phyloP scores from a whole-genome alignment of 139 green algal species.

The Cymbomonas tetramitiformis region DNA sequence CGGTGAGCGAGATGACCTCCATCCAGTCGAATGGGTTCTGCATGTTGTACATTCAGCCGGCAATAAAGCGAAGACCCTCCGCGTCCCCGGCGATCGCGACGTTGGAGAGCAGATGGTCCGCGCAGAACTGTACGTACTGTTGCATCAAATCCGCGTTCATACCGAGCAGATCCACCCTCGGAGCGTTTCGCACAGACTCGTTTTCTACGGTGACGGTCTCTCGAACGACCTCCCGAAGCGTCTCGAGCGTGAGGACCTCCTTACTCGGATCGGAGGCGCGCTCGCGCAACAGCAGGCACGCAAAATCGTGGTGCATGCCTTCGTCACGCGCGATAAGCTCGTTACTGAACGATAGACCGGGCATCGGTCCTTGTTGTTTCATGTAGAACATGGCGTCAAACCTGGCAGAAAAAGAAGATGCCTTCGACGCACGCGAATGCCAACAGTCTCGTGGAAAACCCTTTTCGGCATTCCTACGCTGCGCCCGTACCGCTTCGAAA shows the following conservation, averaged over 20 bases:
- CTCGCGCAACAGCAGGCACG: slow-evolving; percentile 84
- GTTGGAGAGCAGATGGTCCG: too few relatives aligned
- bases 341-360: slow-evolving; percentile 94
- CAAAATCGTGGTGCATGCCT: slow-evolving; percentile 95
- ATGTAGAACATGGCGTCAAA: slow-evolving; percentile 98
- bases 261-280: too few relatives aligned
- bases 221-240: slow-evolving; percentile 67
- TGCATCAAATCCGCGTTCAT: slow-evolving; percentile 73
- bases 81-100: too few relatives aligned
- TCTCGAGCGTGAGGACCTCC: too few relatives aligned
- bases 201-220: slow-evolving; percentile 86
- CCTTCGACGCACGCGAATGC: slow-evolving; percentile 91
- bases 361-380: slow-evolving; percentile 95
- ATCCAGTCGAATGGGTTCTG: slow-evolving; percentile 92
- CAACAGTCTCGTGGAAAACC: slow-evolving; percentile 81
- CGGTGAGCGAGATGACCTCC: slow-evolving; percentile 77
- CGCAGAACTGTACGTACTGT: slow-evolving; percentile 96
- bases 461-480: slow-evolving; percentile 73
- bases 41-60: slow-evolving; percentile 56
- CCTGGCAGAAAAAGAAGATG: slow-evolving; percentile 93
- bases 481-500: slow-evolving; percentile 92
- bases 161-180: slow-evolving; percentile 47
- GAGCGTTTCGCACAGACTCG: slow-evolving; percentile 84
- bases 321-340: slow-evolving; percentile 95
- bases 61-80: too few relatives aligned